These are phyloP conservation scores for Incumbomyces delicatus DNA, from an alignment of 2,329 filamentous ascomycete genomes.

Conservation along the genomic window DNA sequence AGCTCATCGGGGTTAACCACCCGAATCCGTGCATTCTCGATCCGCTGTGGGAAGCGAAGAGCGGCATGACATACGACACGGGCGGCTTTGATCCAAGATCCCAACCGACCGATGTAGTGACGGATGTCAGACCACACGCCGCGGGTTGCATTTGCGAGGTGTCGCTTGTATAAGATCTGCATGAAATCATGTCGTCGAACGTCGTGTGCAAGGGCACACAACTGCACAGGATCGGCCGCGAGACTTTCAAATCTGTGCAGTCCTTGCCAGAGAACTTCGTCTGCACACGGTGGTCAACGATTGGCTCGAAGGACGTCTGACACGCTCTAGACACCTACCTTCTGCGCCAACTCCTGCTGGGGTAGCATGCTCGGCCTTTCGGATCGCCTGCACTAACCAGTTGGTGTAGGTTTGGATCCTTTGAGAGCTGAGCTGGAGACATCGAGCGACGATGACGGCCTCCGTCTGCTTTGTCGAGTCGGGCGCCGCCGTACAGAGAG, in stretches of 20 bases:
- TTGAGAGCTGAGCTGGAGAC: constrained; percentile 8
- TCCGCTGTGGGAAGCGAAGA: constrained; percentile 23
- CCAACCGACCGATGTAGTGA: constrained; percentile 39
- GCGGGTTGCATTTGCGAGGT: not conserved
- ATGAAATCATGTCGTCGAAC: constrained; percentile 5
- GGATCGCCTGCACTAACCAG: constrained; percentile 4
- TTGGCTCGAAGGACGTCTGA: not conserved
- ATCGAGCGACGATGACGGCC: constrained; percentile 5
- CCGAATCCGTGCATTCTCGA: constrained; percentile 17
- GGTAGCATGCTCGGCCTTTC: not conserved
- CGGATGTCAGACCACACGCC: constrained; percentile 14
- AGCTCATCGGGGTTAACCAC: constrained; percentile 1
- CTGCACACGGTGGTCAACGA: not conserved
- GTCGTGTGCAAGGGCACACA: constrained; percentile 7
- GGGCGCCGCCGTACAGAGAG: not conserved
- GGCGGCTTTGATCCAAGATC: constrained; percentile 33
- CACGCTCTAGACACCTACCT: not conserved
- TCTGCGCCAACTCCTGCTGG: not conserved
- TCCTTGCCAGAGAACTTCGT: not conserved
- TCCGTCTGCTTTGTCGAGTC: not conserved
- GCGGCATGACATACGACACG: constrained; percentile 30
- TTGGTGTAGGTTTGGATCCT: constrained; percentile 9
- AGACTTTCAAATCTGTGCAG: constrained; percentile 2
- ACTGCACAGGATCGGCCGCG: not conserved
- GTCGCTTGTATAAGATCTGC: constrained; percentile 5